Evolutionary conservation across 805 yeast genomes (phyloP), one percentile per base, ranked within the genome.

Genomic region (Teunomyces lycoperdinae): DNA sequence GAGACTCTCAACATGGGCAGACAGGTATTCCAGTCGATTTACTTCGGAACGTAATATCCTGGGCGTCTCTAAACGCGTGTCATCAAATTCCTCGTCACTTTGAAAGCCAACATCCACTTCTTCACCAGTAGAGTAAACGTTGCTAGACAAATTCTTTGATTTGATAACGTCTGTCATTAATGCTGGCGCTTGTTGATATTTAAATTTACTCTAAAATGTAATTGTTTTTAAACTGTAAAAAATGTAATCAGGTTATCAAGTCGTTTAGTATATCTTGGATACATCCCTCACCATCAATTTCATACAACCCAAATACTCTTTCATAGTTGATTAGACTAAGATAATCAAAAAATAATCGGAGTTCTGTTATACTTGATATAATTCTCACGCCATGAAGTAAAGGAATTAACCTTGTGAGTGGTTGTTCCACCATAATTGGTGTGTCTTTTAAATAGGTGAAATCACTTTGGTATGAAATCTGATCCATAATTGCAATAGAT

Each of bases 291-390:
- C 45, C 27, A 49, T 71, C 68, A 4, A 66, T 53, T 13, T 52
- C 52, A 35, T 44, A 55, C 31, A 86, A 66, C 9, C 81, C 77
- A 59, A 83, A 89, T 14, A 78, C 76, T 55, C 83, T 77, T 59
- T 85, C 92, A 59, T 81, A 87, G 52, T 80, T 80, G 43, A 78
- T 72, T 44, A 83, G 75, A 49, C 90, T 80, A 45, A 88, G 64
- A 42, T 78, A 80, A 50, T 82, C 83, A 57, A 87, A 87, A 58
- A 86, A 89, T 11, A 76, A 76, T 43, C 80, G 77, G 53, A 89
- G 66, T 29, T 79, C 77, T 1, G 71, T 64, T 10, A 83, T 54
- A 32, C 68, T 63, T 1, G 61, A 59, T 17, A 82, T 65, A 1
- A 54, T 56, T 29, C 64, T 66, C 4, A 77, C 66, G 1, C 79